Evolutionary conservation across 208 protist species (phyloP).

Genomic region (Acanthamoeba rhysodes): DNA sequence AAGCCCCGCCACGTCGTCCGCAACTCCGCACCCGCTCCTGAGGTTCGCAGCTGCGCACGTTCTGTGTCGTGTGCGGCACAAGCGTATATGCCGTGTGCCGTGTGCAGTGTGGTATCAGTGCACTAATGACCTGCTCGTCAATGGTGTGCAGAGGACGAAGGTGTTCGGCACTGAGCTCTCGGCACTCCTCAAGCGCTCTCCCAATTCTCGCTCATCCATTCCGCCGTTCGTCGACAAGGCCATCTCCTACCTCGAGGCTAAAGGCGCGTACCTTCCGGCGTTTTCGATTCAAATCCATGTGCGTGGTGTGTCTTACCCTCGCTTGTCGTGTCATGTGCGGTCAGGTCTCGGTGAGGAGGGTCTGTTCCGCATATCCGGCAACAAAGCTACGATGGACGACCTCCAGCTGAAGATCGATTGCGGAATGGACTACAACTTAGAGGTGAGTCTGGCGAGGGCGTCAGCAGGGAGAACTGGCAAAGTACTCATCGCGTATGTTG

Average conservation of each 20-base stretch:
- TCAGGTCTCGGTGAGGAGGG: slow-evolving; percentile 59
- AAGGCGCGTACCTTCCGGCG: background rate
- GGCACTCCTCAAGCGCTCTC: slow-evolving; percentile 4
- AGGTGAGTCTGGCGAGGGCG: background rate
- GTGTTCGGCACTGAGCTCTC: slow-evolving; percentile 67
- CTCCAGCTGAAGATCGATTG: slow-evolving; percentile 62
- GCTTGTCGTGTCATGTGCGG: no score
- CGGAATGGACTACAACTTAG: slow-evolving; percentile 35
- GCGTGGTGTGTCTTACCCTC: background rate
- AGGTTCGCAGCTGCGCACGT: background rate
- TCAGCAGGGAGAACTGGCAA: background rate
- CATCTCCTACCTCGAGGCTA: slow-evolving; percentile 61
- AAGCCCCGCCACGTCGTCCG: slow-evolving; percentile 58
- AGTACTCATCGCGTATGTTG: background rate
- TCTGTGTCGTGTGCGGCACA: no score
- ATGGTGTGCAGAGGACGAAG: slow-evolving; percentile 39
- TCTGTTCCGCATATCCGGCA: slow-evolving; percentile 58
- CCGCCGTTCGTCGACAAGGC: slow-evolving; percentile 60
- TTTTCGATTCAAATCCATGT: background rate
- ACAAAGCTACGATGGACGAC: slow-evolving; percentile 60
- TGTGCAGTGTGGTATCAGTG: background rate
- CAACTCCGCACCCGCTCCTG: slow-evolving; percentile 27
- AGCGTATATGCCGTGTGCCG: background rate
- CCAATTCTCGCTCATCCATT: slow-evolving; percentile 21
- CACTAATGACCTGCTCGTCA: background rate